Evolutionary conservation across 495 filamentous ascomycete species (phyloP).

Genomic region (Annulohypoxylon nitens): DNA sequence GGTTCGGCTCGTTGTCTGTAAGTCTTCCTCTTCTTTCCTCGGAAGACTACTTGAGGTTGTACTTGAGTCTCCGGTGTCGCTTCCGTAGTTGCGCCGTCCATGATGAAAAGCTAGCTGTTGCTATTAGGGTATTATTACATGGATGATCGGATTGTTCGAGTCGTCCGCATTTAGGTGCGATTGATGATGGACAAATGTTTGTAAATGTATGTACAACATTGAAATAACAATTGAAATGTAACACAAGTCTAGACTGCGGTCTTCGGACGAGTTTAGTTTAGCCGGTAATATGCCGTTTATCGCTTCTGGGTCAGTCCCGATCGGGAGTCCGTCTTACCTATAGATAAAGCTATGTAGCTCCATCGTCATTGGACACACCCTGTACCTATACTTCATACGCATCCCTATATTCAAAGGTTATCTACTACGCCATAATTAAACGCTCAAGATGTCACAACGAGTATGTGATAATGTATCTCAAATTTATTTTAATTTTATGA

Average conservation of each 20-base stretch:
- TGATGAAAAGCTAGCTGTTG: constrained; percentile 17
- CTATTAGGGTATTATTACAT: neutral
- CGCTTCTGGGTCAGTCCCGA: constrained; percentile 2
- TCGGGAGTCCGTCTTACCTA: neutral
- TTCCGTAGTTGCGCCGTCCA: constrained; percentile 44
- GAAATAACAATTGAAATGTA: neutral
- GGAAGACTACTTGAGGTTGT: constrained; percentile 65
- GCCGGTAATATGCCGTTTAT: constrained; percentile 40
- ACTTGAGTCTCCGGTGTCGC: constrained; percentile 48
- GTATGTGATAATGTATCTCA: constrained; percentile 27
- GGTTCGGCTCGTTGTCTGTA: constrained; percentile 71
- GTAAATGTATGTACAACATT: constrained; percentile 1
- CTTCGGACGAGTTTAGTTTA: constrained; percentile 14
- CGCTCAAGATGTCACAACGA: constrained; percentile 50
- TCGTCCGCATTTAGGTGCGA: neutral
- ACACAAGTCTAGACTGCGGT: constrained; percentile 9
- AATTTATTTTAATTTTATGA: neutral
- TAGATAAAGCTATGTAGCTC: constrained; percentile 24
- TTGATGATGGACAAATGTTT: neutral
- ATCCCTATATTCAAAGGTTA: constrained; percentile 14
- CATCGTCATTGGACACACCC: constrained; percentile 33
- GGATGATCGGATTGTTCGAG: neutral
- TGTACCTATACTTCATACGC: constrained; percentile 14
- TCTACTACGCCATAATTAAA: constrained; percentile 22
- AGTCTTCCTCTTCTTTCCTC: constrained; percentile 80